Evolutionary conservation across 768 basidiomycete genomes (phyloP).

Genomic region (Rubroboletus pulcherrimus): DNA sequence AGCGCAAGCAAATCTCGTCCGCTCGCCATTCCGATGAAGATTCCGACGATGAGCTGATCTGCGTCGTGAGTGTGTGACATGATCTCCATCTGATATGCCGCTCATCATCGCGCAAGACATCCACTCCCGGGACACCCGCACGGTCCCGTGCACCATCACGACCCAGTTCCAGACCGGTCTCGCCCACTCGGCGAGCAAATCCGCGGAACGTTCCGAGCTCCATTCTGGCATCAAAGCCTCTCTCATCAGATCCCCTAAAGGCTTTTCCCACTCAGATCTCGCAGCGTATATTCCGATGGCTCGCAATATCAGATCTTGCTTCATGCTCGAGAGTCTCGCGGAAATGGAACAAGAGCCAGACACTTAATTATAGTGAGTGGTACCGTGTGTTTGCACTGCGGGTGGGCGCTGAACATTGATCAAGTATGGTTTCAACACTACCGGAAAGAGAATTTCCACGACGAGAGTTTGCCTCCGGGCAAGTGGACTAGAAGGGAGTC

Average conservation of each 20-base stretch:
- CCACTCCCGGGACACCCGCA: conserved; percentile 63
- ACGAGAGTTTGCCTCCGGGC: conserved; percentile 69
- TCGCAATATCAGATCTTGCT: conserved; percentile 65
- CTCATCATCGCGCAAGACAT: conserved; percentile 43
- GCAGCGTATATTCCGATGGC: conserved; percentile 66
- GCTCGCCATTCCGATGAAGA: conserved; percentile 38
- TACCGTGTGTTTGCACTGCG: background rate
- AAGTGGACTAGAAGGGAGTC: conserved; percentile 94
- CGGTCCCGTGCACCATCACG: conserved; percentile 54
- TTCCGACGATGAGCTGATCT: conserved; percentile 66
- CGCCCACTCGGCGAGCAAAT: conserved; percentile 27
- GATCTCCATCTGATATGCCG: conserved; percentile 2
- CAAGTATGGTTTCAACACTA: conserved; percentile 94
- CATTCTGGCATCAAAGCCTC: conserved; percentile 18
- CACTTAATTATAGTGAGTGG: conserved; percentile 78
- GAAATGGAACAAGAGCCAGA: conserved; percentile 88
- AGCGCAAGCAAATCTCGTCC: conserved; percentile 19
- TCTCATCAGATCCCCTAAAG: conserved; percentile 55
- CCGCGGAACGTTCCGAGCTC: conserved; percentile 27
- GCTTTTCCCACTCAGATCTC: conserved; percentile 77
- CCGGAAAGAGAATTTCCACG: conserved; percentile 82
- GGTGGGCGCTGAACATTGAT: conserved; percentile 1
- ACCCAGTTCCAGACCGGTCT: conserved; percentile 44
- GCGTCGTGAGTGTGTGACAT: conserved; percentile 50
- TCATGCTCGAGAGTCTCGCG: conserved; percentile 76